A percentile compares a stretch with the other conserved stretches of the same genome.
Conservation (phyloP, 2,329 filamentous ascomycete genomes). For the Diaporthe vaccinii region DNA sequence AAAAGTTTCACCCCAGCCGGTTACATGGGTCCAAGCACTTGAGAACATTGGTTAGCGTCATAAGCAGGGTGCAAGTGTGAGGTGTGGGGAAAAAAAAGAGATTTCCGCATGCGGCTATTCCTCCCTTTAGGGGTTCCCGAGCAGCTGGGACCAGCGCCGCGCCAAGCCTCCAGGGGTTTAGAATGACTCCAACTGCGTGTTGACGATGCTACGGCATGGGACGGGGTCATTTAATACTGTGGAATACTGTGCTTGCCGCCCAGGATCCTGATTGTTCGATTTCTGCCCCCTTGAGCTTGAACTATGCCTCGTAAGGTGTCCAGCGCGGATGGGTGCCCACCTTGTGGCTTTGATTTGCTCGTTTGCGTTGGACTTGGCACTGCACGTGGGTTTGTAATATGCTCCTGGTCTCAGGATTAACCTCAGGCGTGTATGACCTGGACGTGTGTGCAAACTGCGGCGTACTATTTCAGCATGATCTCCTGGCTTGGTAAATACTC, state of each 20-base stretch:
- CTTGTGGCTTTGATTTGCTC: background rate
- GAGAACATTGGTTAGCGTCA: slow-evolving; percentile 15
- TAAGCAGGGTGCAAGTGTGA: background rate
- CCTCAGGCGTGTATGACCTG: background rate
- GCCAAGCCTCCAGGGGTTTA: background rate
- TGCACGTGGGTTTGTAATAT: slow-evolving; percentile 23
- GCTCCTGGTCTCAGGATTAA: background rate
- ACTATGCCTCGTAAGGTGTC: slow-evolving; percentile 25
- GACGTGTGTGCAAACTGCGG: background rate
- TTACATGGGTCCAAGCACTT: slow-evolving; percentile 1
- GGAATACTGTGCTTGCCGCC: slow-evolving; percentile 1
- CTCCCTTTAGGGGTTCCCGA: slow-evolving; percentile 34
- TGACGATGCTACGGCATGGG: slow-evolving; percentile 13
- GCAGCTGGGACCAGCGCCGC: slow-evolving; percentile 28
- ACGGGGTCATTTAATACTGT: background rate
- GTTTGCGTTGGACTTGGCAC: background rate
- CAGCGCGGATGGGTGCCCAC: slow-evolving; percentile 19
- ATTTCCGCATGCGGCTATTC: slow-evolving; percentile 28
- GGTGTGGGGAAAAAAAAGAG: slow-evolving; percentile 2
- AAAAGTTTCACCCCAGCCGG: background rate
- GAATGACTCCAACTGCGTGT: background rate
- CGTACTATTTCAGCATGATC: background rate
- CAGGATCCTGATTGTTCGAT: background rate
- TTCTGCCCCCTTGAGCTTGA: background rate
- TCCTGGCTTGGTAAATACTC: background rate